Conservation (phyloP, 768 basidiomycete genomes). For the Boletus rubropictus region DNA sequence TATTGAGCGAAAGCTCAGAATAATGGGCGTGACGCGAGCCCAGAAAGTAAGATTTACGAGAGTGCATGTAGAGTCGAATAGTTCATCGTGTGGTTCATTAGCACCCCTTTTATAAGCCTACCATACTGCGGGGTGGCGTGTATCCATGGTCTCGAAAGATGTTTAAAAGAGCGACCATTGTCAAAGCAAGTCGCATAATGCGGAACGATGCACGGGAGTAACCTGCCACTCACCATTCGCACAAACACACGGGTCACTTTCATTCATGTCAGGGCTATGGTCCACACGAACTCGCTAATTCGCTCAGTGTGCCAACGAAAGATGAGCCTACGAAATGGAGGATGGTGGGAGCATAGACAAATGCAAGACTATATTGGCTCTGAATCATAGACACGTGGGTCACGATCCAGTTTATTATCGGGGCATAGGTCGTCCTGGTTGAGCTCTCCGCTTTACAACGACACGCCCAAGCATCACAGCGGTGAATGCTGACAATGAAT, state of each 20-base stretch:
- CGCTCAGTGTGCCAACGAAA: not conserved
- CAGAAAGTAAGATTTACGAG: not conserved
- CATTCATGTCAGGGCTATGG: slow-evolving; percentile 4
- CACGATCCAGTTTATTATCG: slow-evolving; percentile 31
- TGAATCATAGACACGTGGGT: not conserved
- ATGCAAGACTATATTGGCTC: slow-evolving; percentile 4
- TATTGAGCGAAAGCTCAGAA: slow-evolving; percentile 2
- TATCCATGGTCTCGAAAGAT: slow-evolving; percentile 4
- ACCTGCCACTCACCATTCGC: slow-evolving; percentile 6
- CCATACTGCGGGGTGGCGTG: slow-evolving; percentile 3
- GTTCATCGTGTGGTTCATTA: not conserved
- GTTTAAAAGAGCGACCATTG: slow-evolving; percentile 4
- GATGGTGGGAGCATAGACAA: not conserved
- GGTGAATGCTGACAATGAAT: slow-evolving; percentile 81
- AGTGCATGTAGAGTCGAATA: slow-evolving; percentile 1
- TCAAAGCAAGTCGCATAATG: slow-evolving; percentile 8
- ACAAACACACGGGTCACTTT: not conserved
- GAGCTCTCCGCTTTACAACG: slow-evolving; percentile 47
- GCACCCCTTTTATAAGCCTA: slow-evolving; percentile 5
- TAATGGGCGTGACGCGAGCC: not conserved
- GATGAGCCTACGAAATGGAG: not conserved
- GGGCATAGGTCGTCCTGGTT: slow-evolving; percentile 51
- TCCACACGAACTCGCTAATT: not conserved
- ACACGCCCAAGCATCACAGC: slow-evolving; percentile 74
- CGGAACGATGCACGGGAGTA: slow-evolving; percentile 7